A percentile compares a stretch with the other conserved stretches of the same genome.
Evolutionary conservation across 202 grass and related monocot genomes (phyloP).

Genomic region (Digitaria exilis): DNA sequence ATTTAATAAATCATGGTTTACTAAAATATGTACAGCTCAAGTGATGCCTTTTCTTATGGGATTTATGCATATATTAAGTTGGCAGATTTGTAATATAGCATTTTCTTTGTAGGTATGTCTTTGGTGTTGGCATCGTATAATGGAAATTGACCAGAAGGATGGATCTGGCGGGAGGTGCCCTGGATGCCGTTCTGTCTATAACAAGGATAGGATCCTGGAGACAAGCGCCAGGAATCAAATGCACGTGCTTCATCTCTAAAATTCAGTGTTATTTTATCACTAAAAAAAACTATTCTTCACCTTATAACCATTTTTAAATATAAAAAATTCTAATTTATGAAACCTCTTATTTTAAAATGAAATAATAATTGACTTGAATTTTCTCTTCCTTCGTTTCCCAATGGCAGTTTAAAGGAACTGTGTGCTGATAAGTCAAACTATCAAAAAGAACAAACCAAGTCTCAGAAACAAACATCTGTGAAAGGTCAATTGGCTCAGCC

Average conservation of each 20-base stretch:
- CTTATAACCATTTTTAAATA: not conserved
- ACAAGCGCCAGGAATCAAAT: conserved; percentile 52
- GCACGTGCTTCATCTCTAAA: conserved; percentile 37
- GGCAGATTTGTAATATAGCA: conserved; percentile 19
- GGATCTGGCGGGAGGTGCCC: conserved; percentile 58
- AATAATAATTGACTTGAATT: not conserved
- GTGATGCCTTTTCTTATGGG: conserved; percentile 14
- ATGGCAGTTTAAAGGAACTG: conserved; percentile 48
- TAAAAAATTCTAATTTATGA: not conserved
- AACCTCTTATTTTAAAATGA: not conserved
- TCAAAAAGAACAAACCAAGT: conserved; percentile 50
- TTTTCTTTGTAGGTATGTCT: conserved; percentile 68
- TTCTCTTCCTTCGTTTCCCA: not conserved
- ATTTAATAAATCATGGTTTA: conserved; percentile 6
- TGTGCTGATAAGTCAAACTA: conserved; percentile 44
- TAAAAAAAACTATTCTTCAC: conserved; percentile 9
- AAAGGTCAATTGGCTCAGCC: conserved; percentile 31
- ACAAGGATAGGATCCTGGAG: conserved; percentile 67
- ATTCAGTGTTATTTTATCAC: not conserved
- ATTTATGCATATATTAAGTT: not conserved
- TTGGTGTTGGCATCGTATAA: conserved; percentile 74
- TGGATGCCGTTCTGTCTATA: conserved; percentile 64
- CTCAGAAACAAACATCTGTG: conserved; percentile 46
- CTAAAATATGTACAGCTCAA: conserved; percentile 32
- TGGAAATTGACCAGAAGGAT: conserved; percentile 55